Percentiles rank a stretch among this genome's conserved stretches.
These are phyloP conservation scores for Starmerella etchellsii DNA, from an alignment of 805 yeast species.

Conservation along the genomic window DNA sequence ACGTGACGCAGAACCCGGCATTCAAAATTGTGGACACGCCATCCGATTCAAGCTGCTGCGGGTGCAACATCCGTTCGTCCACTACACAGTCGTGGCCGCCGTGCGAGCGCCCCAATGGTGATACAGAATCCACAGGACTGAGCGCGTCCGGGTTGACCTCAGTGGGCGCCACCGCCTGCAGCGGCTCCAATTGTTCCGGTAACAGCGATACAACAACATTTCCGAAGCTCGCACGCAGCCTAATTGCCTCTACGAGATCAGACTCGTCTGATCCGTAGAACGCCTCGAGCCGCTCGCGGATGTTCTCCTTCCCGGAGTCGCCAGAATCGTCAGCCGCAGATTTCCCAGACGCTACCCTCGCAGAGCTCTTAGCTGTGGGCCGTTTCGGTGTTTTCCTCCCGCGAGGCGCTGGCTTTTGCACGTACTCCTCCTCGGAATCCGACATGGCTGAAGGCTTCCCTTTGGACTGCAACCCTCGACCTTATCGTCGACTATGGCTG, in stretches of 20 bases:
- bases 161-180: not conserved
- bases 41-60: conserved; percentile 5
- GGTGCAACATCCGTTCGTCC: conserved; percentile 6
- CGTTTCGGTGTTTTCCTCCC: not conserved
- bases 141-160: not conserved
- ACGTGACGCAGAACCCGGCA: conserved; percentile 11
- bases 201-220: conserved; percentile 34
- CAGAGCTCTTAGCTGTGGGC: not conserved
- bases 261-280: conserved; percentile 40
- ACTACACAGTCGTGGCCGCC: conserved; percentile 2
- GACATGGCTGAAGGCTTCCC: no score
- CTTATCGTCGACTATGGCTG: not conserved
- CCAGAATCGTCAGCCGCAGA: no score
- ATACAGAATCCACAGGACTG: not conserved
- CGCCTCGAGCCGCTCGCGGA: conserved; percentile 33
- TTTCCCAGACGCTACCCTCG: no score
- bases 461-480: no score
- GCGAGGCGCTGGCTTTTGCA: no score
- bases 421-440: no score
- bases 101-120: not conserved
- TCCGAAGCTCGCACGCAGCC: conserved; percentile 41
- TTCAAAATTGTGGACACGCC: conserved; percentile 9
- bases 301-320: conserved; percentile 21
- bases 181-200: conserved; percentile 17
- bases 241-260: conserved; percentile 32